Percentiles rank a stretch among this genome's conserved stretches.
Evolutionary conservation across 148 eudicot genomes (phyloP).

Genomic region (Salicornia ramosissima): DNA sequence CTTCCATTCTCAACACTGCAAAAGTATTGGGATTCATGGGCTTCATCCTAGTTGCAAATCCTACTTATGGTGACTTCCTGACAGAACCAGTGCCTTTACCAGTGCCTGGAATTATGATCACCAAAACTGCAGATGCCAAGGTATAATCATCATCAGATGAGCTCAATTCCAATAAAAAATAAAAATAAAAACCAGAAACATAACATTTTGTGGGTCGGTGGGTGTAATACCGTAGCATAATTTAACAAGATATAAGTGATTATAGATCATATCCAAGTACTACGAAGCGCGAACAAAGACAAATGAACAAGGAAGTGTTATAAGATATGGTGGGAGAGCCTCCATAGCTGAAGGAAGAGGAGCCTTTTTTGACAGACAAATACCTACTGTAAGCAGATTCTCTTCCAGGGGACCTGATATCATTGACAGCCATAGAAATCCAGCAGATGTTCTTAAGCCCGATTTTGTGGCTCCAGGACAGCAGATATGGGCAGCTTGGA

Average conservation of each 20-base stretch:
- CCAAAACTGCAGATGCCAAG: constrained; percentile 61
- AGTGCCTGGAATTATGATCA: constrained; percentile 78
- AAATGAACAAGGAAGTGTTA: constrained; percentile 40
- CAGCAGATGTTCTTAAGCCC: constrained; percentile 78
- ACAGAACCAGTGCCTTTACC: constrained; percentile 79
- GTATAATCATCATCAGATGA: constrained; percentile 2
- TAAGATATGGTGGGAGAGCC: constrained; percentile 51
- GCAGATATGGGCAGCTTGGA: constrained; percentile 99
- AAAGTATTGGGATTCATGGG: constrained; percentile 57
- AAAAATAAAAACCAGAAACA: too few species aligned
- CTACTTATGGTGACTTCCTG: constrained; percentile 67
- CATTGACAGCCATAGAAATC: constrained; percentile 46
- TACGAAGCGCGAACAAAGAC: constrained; percentile 55
- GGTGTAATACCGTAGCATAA: too few species aligned
- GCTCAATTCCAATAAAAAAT: neutral
- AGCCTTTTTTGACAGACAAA: constrained; percentile 49
- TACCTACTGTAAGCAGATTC: constrained; percentile 76
- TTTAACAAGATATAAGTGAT: too few species aligned
- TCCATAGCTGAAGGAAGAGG: constrained; percentile 79
- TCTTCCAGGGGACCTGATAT: constrained; percentile 91
- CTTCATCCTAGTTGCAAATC: constrained; percentile 70
- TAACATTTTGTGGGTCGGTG: too few species aligned
- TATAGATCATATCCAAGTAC: constrained; percentile 56
- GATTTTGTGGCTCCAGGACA: constrained; percentile 89
- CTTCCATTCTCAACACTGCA: constrained; percentile 61